Conservation (phyloP, 345 rosid species). For the Moringa oleifera region DNA sequence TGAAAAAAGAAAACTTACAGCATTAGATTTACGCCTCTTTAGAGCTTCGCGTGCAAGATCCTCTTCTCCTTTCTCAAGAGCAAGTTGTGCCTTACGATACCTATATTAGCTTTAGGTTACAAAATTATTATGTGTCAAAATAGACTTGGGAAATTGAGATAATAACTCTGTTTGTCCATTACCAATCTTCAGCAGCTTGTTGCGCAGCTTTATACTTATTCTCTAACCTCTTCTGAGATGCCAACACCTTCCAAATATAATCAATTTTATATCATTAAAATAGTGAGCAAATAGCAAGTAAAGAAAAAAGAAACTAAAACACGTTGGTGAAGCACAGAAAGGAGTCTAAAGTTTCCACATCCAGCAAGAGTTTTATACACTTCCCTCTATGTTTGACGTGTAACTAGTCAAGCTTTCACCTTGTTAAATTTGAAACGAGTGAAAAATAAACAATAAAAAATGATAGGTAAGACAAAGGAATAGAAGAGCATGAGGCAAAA, state of each 20-base stretch:
- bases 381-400: background rate
- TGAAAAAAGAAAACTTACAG: constrained; percentile 36
- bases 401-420: background rate
- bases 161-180: constrained; percentile 13
- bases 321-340: background rate
- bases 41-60: constrained; percentile 89
- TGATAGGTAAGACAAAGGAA: background rate
- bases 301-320: background rate
- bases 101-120: constrained; percentile 25
- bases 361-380: constrained; percentile 2
- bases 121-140: background rate
- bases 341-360: constrained; percentile 3
- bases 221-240: constrained; percentile 72
- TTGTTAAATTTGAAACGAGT: background rate
- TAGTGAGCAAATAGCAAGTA: background rate
- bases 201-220: constrained; percentile 68
- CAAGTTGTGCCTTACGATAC: constrained; percentile 77
- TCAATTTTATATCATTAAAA: background rate
- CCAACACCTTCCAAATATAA: constrained; percentile 47
- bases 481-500: background rate
- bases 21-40: constrained; percentile 70
- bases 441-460: background rate
- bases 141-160: background rate
- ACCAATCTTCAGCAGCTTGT: constrained; percentile 77
- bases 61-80: constrained; percentile 77